A percentile compares a stretch with the other conserved stretches of the same genome.
These are phyloP conservation scores for Collybia sordida DNA, from an alignment of 768 basidiomycete genomes.

Conservation along the genomic window DNA sequence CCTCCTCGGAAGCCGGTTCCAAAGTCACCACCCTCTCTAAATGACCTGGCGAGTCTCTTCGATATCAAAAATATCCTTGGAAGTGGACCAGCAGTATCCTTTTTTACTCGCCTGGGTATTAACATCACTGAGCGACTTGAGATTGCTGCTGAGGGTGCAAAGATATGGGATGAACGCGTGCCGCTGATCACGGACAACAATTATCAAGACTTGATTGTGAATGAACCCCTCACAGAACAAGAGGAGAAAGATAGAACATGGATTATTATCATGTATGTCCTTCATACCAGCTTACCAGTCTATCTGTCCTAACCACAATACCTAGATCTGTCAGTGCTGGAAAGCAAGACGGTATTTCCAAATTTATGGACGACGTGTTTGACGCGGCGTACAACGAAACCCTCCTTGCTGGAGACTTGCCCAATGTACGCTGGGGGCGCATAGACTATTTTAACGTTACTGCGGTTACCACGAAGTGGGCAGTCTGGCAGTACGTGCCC, in stretches of 20 bases:
- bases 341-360: constrained; percentile 64
- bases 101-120: constrained; percentile 62
- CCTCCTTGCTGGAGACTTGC: constrained; percentile 56
- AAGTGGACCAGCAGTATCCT: constrained; percentile 48
- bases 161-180: constrained; percentile 70
- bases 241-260: constrained; percentile 72
- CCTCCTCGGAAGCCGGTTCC: constrained; percentile 22
- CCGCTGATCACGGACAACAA: constrained; percentile 83
- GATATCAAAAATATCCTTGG: constrained; percentile 47
- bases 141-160: constrained; percentile 26
- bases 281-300: constrained; percentile 2
- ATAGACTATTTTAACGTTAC: constrained; percentile 90
- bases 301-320: constrained; percentile 8
- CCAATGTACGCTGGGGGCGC: constrained; percentile 77
- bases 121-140: constrained; percentile 63
- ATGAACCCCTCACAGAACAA: constrained; percentile 63
- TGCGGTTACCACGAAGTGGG: constrained; percentile 81
- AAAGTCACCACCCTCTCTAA: constrained; percentile 12
- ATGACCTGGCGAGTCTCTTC: constrained; percentile 27
- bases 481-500: constrained; percentile 71
- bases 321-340: constrained; percentile 57
- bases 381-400: constrained; percentile 73
- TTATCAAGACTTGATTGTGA: constrained; percentile 67
- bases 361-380: constrained; percentile 69
- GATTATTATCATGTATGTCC: constrained; percentile 73